Base-by-base conservation (phyloP, 2,329 filamentous ascomycete species). In the Apiospora sp. region DNA sequence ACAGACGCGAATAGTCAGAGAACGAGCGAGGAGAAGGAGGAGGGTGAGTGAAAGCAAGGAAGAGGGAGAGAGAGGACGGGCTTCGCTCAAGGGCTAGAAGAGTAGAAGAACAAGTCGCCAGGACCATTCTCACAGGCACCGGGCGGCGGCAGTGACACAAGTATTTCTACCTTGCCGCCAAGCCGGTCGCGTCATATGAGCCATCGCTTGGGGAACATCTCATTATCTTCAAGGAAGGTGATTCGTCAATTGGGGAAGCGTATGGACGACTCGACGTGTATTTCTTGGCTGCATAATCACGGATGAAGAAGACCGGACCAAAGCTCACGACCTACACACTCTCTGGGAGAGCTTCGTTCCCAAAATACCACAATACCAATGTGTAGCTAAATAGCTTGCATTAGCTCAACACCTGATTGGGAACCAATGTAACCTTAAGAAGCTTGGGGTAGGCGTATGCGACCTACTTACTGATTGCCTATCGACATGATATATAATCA, bases 231-330 rank as follows among this genome's bases (percentile, higher is more conserved):
- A 13, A 22, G 8, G 8, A 12, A 30, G 37, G 10, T 22, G 34
- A 37, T 64, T 64, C 4, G 30, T 10, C 58, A 61, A 61, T 61
- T 61, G 30, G 54, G n/a, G 2, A 16, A 8, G 14, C 51, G 30
- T 22, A 5, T 61, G 34, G 41, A 64, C 34, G 58, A 64, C 58
- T 64, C 58, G 54, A 61, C 54, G 51, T 22, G 27, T 34, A 24
- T 24, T 30, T 19, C 58, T 64, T 64, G 58, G 58, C 58, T 64
- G 58, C 58, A 64, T 64, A 14, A 37, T 12, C 58, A 64, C n/a
- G 22, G 34, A 30, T 30, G 27, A 30, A 30, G 27, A 30, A 30
- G 27, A 30, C 27, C 27, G 27, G 27, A 4, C 27, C 27, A 30
- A 30, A 30, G 27, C 27, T 30, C 48, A 24, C 48, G 5, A 6